A percentile compares a stretch with the other conserved stretches of the same genome.
Conservation (phyloP, 23 red algal species). For the Gracilariopsis chorda region DNA sequence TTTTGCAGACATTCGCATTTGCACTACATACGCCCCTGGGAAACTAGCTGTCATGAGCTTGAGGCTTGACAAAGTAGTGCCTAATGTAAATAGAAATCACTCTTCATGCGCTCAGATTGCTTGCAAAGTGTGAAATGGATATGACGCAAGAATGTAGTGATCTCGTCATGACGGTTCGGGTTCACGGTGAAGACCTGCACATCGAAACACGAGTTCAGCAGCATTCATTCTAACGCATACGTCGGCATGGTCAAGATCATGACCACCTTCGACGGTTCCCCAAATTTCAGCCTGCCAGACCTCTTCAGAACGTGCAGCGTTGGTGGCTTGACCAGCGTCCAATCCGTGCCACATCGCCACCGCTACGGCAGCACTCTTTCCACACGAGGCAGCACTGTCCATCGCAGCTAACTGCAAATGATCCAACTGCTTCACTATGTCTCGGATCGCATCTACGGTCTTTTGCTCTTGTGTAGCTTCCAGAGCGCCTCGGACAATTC, state of each 20-base stretch:
- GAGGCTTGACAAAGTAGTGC: no score
- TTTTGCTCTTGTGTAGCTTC: constrained; percentile 11
- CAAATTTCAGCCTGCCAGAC: constrained; percentile 68
- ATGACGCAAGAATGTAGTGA: no score
- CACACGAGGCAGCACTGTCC: constrained; percentile 39
- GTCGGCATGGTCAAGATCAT: constrained; percentile 88
- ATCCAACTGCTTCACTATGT: constrained; percentile 41
- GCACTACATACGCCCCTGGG: no score
- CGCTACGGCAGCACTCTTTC: constrained; percentile 53
- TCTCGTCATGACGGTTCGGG: no score
- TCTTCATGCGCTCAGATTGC: no score
- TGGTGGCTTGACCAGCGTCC: not conserved
- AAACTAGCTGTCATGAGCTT: no score
- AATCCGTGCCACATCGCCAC: constrained; percentile 63
- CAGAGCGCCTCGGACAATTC: constrained; percentile 10
- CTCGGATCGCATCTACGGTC: not conserved
- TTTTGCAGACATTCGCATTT: no score
- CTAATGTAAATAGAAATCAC: no score
- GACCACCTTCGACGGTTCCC: constrained; percentile 77
- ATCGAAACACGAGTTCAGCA: constrained; percentile 67
- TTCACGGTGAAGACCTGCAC: constrained; percentile 22
- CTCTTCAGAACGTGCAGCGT: constrained; percentile 74
- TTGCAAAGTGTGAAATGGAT: no score
- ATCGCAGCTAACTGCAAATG: constrained; percentile 57
- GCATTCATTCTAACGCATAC: constrained; percentile 48